Percentiles rank a stretch among this genome's conserved stretches.
Conservation (phyloP, 371 early-diverging fungal genomes). For the Rhizopus sp. region DNA sequence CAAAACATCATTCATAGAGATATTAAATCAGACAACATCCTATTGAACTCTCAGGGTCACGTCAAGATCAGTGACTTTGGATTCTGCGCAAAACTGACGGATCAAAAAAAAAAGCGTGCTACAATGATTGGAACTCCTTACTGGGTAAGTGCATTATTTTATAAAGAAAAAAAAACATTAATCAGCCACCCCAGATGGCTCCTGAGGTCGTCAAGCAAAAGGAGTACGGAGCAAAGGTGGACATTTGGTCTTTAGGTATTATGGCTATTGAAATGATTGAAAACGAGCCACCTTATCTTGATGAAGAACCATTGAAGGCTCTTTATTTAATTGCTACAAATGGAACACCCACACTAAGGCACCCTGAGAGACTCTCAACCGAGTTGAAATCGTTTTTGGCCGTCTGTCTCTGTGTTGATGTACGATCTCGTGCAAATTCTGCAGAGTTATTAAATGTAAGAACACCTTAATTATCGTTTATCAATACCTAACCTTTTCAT, state of each 20-base stretch:
- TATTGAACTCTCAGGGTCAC: constrained; percentile 83
- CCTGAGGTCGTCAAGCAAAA: constrained; percentile 93
- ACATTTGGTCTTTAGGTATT: constrained; percentile 94
- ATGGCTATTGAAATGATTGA: constrained; percentile 99
- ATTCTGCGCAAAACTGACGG: constrained; percentile 90
- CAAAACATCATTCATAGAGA: constrained; percentile 96
- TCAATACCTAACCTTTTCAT: neutral
- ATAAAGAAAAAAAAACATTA: neutral
- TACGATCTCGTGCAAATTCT: constrained; percentile 81
- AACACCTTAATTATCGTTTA: neutral
- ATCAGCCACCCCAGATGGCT: constrained; percentile 57
- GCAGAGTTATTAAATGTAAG: constrained; percentile 75
- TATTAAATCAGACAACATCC: constrained; percentile 95
- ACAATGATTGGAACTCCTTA: constrained; percentile 97
- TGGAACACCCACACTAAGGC: constrained; percentile 92
- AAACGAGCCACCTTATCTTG: constrained; percentile 96
- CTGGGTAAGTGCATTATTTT: constrained; percentile 55
- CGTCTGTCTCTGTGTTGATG: constrained; percentile 89
- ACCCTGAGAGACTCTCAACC: constrained; percentile 81
- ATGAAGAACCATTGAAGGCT: constrained; percentile 94
- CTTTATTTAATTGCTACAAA: constrained; percentile 96
- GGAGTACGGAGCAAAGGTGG: constrained; percentile 89
- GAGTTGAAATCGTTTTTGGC: constrained; percentile 89
- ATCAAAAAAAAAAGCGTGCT: constrained; percentile 82
- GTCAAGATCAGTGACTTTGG: constrained; percentile 96